phyloP scores from a whole-genome alignment of 2,329 filamentous ascomycete species.

The Xylariaceae sp. region DNA sequence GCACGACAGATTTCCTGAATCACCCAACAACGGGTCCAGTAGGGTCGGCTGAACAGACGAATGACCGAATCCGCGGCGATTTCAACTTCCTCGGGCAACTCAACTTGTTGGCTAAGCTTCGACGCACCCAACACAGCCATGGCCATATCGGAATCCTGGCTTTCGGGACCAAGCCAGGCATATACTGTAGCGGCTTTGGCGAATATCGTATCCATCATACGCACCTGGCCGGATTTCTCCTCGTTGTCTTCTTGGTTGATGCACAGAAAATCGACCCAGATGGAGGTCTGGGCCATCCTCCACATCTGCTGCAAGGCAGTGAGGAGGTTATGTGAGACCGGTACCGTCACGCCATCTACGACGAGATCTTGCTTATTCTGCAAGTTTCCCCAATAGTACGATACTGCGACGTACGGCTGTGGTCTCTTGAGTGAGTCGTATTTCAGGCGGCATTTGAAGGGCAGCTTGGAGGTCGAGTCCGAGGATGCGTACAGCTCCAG shows the following conservation, averaged over 20 bases:
- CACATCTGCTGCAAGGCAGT: constrained; percentile 6
- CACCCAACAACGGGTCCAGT: constrained; percentile 8
- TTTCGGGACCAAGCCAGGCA: constrained; percentile 20
- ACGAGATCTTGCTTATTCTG: constrained; percentile 1
- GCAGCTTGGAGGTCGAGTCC: neutral
- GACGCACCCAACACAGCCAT: constrained; percentile 8
- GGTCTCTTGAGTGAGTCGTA: constrained; percentile 3
- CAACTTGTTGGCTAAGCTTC: constrained; percentile 3
- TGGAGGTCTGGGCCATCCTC: constrained; percentile 1
- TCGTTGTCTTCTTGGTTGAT: constrained; percentile 21
- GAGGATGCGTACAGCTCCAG: constrained; percentile 3
- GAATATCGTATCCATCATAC: constrained; percentile 22
- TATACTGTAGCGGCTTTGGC: constrained; percentile 15
- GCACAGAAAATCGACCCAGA: constrained; percentile 24
- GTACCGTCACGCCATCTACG: constrained; percentile 1
- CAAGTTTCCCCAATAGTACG: constrained; percentile 8
- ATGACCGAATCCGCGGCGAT: constrained; percentile 5
- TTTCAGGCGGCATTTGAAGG: constrained; percentile 3
- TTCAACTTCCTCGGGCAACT: constrained; percentile 9
- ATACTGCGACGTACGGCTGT: constrained; percentile 3
- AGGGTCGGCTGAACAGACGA: constrained; percentile 8
- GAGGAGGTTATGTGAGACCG: constrained; percentile 4
- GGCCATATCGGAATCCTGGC: constrained; percentile 7
- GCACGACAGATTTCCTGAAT: constrained; percentile 9
- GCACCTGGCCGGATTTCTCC: constrained; percentile 22